Evolutionary conservation across 495 filamentous ascomycete species (phyloP).

Genomic region (Endocarpon pusillum): DNA sequence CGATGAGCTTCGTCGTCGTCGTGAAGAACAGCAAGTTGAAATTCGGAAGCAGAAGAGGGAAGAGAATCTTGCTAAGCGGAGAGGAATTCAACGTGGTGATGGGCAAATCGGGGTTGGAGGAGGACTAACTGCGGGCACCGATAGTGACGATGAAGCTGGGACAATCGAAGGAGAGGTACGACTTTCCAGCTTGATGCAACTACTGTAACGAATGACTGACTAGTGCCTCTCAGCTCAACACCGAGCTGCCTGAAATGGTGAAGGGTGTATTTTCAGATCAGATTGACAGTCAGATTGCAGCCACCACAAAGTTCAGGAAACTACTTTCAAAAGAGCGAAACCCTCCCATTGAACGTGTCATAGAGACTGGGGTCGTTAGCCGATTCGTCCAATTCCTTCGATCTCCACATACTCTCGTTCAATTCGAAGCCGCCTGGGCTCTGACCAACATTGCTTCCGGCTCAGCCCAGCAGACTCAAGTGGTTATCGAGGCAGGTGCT

Average conservation of each 20-base stretch:
- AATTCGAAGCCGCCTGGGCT: slow-evolving; percentile 99
- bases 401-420: slow-evolving; percentile 93
- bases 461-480: slow-evolving; percentile 92
- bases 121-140: slow-evolving; percentile 68
- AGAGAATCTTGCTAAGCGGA: slow-evolving; percentile 93
- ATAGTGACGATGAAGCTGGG: slow-evolving; percentile 91
- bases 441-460: slow-evolving; percentile 98
- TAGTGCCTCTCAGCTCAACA: slow-evolving; percentile 60
- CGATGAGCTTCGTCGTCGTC: slow-evolving; percentile 94
- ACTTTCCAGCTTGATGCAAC: slow-evolving; percentile 17
- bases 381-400: slow-evolving; percentile 97
- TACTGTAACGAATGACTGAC: slow-evolving; percentile 9
- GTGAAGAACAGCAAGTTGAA: slow-evolving; percentile 97
- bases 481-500: slow-evolving; percentile 95
- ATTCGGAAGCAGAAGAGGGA: slow-evolving; percentile 96
- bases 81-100: slow-evolving; percentile 74
- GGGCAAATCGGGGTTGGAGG: slow-evolving; percentile 61
- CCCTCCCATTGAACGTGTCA: slow-evolving; percentile 96
- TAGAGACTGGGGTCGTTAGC: slow-evolving; percentile 94
- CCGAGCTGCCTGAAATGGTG: slow-evolving; percentile 97
- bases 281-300: slow-evolving; percentile 93
- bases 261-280: slow-evolving; percentile 94
- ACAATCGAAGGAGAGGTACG: slow-evolving; percentile 94
- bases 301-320: slow-evolving; percentile 98
- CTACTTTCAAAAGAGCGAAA: slow-evolving; percentile 97